Conservation (phyloP, 345 rosid species). For the Citrus sinensis region DNA sequence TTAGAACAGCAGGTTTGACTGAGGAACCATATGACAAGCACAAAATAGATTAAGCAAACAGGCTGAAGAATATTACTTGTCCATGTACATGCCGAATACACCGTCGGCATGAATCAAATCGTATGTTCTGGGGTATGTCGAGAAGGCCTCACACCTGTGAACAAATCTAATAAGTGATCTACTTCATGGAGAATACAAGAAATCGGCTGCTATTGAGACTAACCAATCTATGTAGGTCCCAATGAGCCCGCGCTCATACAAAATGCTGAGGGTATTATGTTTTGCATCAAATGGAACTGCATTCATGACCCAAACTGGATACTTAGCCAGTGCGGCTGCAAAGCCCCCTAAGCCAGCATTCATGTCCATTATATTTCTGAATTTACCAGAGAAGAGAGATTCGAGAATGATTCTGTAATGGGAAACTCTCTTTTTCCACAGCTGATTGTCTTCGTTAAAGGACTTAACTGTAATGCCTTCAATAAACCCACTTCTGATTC, state of each 20-base stretch:
- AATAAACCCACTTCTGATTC: slow-evolving; percentile 24
- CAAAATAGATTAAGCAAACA: not conserved
- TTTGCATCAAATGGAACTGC: slow-evolving; percentile 45
- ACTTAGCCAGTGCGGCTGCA: slow-evolving; percentile 51
- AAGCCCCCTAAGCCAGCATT: slow-evolving; percentile 71
- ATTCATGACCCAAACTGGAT: slow-evolving; percentile 77
- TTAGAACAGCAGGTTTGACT: not conserved
- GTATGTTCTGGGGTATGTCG: slow-evolving; percentile 62
- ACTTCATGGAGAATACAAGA: not conserved
- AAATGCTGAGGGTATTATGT: slow-evolving; percentile 47
- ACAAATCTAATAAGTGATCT: not conserved
- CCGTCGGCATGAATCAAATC: slow-evolving; percentile 61
- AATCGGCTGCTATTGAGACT: not conserved
- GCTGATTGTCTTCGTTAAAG: slow-evolving; percentile 35
- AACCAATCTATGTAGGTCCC: slow-evolving; percentile 80
- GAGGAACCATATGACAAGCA: too few species aligned
- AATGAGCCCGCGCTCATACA: slow-evolving; percentile 67
- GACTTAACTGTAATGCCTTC: slow-evolving; percentile 30
- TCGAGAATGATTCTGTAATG: slow-evolving; percentile 41
- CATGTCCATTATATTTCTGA: slow-evolving; percentile 71
- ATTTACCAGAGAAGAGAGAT: slow-evolving; percentile 35
- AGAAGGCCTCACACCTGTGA: slow-evolving; percentile 62
- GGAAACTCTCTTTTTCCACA: slow-evolving; percentile 45
- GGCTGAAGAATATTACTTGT: slow-evolving; percentile 43
- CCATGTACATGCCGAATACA: slow-evolving; percentile 51